Evolutionary conservation across 108 stramenopile genomes (phyloP), one percentile per base, ranked within the genome.

Genomic region (Pseudonitzschia multiseries): DNA sequence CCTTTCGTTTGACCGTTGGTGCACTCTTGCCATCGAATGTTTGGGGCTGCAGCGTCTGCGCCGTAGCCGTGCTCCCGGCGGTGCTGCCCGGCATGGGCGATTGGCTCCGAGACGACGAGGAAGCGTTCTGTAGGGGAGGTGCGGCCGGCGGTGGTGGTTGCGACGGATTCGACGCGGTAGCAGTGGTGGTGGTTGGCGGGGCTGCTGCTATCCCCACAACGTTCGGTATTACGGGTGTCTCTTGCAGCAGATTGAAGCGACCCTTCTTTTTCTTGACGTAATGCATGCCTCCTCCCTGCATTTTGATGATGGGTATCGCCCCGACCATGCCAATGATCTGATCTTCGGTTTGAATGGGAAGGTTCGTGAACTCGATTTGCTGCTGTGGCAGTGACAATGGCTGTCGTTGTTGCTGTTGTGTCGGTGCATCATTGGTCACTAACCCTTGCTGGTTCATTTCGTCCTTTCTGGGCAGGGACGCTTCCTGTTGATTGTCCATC

Each of bases 261-360:
- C 82, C 82, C 60, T 77, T 82, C 29, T 75, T 82, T 48, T 82
- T 77, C 50, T 83, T 78, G 14, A 78, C 74, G 68, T 73, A 64
- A 6, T 74, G 68, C 57, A 70, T 59, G 31, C 69, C 51, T n/a
- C 40, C 66, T 20, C 65, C 69, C 53, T 77, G 73, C 40, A 78
- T 53, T 32, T 77, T 77, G 18, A 78, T 62, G 26, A 83, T 75
- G 0, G 82, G 82, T 5, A 76, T 83, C 31, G 73, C 46, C 56
- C 82, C 81, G 17, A 82, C 76, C 76, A 73, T 82, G 12, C 81
- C 74, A 69, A 75, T 43, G 28, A 75, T 68, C 51, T 79, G 78
- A 28, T 79, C 72, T 54, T 40, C 69, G 53, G 32, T 44, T 32
- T 69, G 51, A 9, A 56, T 69, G 22, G 33, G 51, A 32, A 56